A percentile compares a stretch with the other conserved stretches of the same genome.
These are phyloP conservation scores for Backusella sp. DNA, from an alignment of 192 early-diverging fungal genomes.

Conservation along the genomic window DNA sequence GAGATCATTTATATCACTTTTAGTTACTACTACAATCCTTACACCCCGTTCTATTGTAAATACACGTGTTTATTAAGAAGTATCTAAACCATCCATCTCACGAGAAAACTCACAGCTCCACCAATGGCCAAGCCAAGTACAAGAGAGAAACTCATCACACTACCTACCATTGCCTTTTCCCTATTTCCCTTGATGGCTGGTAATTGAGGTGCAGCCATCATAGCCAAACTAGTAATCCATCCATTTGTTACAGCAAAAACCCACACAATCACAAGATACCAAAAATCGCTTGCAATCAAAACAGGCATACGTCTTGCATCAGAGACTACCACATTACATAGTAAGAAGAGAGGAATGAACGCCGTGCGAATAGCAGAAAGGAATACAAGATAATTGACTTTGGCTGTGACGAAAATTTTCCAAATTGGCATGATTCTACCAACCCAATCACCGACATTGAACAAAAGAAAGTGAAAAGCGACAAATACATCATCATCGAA, in stretches of 20 bases:
- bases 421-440: slow-evolving; percentile 55
- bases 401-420: slow-evolving; percentile 48
- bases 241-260: slow-evolving; percentile 69
- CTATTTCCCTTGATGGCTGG: slow-evolving; percentile 20
- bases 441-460: slow-evolving; percentile 72
- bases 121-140: slow-evolving; percentile 68
- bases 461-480: slow-evolving; percentile 71
- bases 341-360: slow-evolving; percentile 69
- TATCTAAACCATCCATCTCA: slow-evolving; percentile 35
- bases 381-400: slow-evolving; percentile 39
- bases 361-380: slow-evolving; percentile 50
- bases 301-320: slow-evolving; percentile 29
- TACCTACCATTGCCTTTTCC: slow-evolving; percentile 53
- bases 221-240: slow-evolving; percentile 58
- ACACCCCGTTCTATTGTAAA: slow-evolving; percentile 5
- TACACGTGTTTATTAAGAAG: background rate
- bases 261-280: slow-evolving; percentile 53
- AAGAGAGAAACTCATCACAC: slow-evolving; percentile 64
- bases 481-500: slow-evolving; percentile 61
- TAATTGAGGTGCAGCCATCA: slow-evolving; percentile 58
- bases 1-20: background rate
- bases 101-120: slow-evolving; percentile 52
- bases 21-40: background rate
- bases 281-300: slow-evolving; percentile 42
- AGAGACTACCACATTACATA: slow-evolving; percentile 9